A percentile compares a stretch with the other conserved stretches of the same genome.
These are phyloP conservation scores for Oryza longistaminata DNA, from an alignment of 176 grass and related monocot species.

Conservation along the genomic window DNA sequence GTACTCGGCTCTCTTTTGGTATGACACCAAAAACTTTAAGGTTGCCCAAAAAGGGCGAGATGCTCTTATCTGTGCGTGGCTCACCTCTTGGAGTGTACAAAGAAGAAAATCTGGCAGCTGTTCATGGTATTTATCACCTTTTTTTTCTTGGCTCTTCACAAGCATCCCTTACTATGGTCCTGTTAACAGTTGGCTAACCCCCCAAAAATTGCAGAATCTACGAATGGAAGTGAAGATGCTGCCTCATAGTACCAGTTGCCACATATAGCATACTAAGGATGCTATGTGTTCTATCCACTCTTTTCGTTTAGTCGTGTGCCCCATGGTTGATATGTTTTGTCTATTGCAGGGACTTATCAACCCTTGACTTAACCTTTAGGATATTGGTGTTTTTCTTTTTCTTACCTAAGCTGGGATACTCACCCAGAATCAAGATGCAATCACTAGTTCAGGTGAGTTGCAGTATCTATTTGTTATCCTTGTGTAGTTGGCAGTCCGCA, in stretches of 20 bases:
- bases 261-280: slow-evolving; percentile 26
- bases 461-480: slow-evolving; percentile 3
- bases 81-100: slow-evolving; percentile 88
- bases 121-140: slow-evolving; percentile 49
- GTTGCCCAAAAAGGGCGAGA: slow-evolving; percentile 79
- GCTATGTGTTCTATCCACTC: background rate
- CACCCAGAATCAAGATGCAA: background rate
- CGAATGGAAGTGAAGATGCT: slow-evolving; percentile 49
- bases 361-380: background rate
- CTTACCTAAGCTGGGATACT: background rate
- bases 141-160: background rate
- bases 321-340: background rate
- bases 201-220: slow-evolving; percentile 60
- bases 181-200: slow-evolving; percentile 19
- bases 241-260: slow-evolving; percentile 3
- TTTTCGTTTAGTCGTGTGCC: background rate
- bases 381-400: background rate
- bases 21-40: slow-evolving; percentile 85
- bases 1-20: slow-evolving; percentile 64
- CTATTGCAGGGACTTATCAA: slow-evolving; percentile 11
- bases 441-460: background rate
- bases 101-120: slow-evolving; percentile 73
- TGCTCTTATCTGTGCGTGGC: slow-evolving; percentile 80
- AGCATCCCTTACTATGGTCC: background rate
- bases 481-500: slow-evolving; percentile 11